Base-by-base conservation (phyloP, 2,329 filamentous ascomycete species). In the Fusarium pseudograminearum region DNA sequence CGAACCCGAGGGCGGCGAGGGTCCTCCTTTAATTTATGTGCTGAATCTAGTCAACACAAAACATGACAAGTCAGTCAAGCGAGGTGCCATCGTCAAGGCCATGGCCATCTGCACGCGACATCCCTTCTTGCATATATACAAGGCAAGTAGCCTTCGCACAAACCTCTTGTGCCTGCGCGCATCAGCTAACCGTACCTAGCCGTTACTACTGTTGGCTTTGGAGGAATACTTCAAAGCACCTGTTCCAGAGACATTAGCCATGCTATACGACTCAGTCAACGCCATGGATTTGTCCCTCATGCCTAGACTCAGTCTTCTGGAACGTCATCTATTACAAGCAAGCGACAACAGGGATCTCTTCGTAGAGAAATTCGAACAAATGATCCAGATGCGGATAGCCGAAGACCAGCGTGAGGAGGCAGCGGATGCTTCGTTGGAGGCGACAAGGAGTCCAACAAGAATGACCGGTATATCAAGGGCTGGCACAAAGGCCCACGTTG, bases 51-150 rank as follows among this genome's bases (percentile, higher is more conserved):
- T 99, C 73, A 98, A 99, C 79, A 99, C 95, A 10, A 98, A 98
- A 80, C 93, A 97, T 78, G 96, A 99, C 83, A 95, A 93, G 76
- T 91, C 91, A 22, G 93, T 93, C 48, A 97, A 96, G 81, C 90
- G 96, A 86, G 96, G 96, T 61, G 96, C 96, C 22, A 87, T 98
- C 51, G 95, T 98, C 61, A 98, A 98, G 79, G 93, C 96, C 42
- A 99, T 99, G 96, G 96, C 96, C 31, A 98, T 99, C 73, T 99
- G 96, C 83, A 99, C 96, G 10, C 87, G 96, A 44, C 96, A 99
- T 83, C 94, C 96, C 5, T 99, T 99, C 80, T 83, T 99, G 72
- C 96, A 99, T 81, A 99, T 99, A 69, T 99, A 99, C 84, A 99
- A 99, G 87, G 92, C 91, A 78, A 71, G 84, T 78, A 61, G 56